Evolutionary conservation across 1,284 basidiomycete genomes (phyloP), one percentile per base, ranked within the genome.

Genomic region (Trametes versicolor): DNA sequence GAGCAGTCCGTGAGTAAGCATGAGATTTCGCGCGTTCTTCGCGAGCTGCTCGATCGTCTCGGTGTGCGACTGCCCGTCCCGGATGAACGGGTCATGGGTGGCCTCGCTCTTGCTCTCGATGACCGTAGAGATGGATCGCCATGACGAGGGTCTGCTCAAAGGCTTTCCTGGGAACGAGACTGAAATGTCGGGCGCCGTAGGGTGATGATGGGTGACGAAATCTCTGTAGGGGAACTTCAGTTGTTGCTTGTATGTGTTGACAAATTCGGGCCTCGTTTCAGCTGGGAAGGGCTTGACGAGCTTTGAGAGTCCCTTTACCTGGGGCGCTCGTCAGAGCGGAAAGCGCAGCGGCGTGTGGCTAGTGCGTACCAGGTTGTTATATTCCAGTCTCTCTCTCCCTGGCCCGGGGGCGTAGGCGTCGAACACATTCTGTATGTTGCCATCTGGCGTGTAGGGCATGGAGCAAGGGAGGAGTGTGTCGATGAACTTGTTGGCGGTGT

Each of bases 11-110:
- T 66, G 51, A 0, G 64, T 57, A 1, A 63, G 39, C 29, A 70
- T 19, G 19, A 67, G 50, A 27, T 59, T 65, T 4, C 61, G 55
- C 19, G 63, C 68, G 43, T 29, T 62, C 52, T 55, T 58, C 1
- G 51, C 43, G 7, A 66, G 37, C 47, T 57, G 50, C 25, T 48
- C 51, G 32, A 69, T 8, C 25, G 60, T 51, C 1, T 47, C 23
- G 12, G n/a, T 17, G 51, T 49, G 43, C 43, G 12, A 17, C 27
- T 27, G 15, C 13, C 8, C 13, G 9, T n/a, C 60, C 10, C 39
- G 34, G 19, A 23, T 6, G 47, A 56, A 62, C 15, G 59, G 59
- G 34, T 61, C 59, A 2, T 61, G 29, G 0, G 2, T 13, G 19
- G 48, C 43, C 2, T 25, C 23, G 23, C 43, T 39, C 45, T 54